phyloP scores from a whole-genome alignment of 805 yeast species.

The Kazachstania kunashirensis region DNA sequence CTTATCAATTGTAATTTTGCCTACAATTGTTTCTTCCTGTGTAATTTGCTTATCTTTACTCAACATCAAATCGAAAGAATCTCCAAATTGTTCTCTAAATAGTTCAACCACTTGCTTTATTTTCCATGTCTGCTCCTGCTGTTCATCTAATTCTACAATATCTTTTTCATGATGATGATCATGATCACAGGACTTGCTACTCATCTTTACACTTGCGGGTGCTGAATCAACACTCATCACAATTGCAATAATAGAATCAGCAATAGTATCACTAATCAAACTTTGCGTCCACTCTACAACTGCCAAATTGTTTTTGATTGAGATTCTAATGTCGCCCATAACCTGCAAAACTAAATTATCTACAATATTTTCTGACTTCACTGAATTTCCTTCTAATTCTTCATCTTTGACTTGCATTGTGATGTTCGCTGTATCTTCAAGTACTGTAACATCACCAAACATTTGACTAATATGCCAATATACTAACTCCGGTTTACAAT shows the following conservation, averaged over 20 bases:
- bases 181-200: conserved; percentile 52
- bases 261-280: conserved; percentile 81
- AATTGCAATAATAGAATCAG: conserved; percentile 88
- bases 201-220: conserved; percentile 86
- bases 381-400: conserved; percentile 25
- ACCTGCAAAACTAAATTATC: conserved; percentile 43
- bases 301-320: conserved; percentile 39
- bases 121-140: conserved; percentile 27
- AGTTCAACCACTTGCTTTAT: conserved; percentile 50
- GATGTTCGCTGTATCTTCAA: conserved; percentile 43
- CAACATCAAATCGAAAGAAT: conserved; percentile 37
- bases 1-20: conserved; percentile 68
- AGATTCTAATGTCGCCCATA: conserved; percentile 55
- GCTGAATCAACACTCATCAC: conserved; percentile 86
- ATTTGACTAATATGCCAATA: conserved; percentile 88
- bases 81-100: conserved; percentile 82
- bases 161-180: conserved; percentile 19
- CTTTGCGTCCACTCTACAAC: conserved; percentile 88
- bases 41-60: conserved; percentile 10
- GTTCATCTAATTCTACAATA: conserved; percentile 11
- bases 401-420: conserved; percentile 25
- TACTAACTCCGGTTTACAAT: conserved; percentile 71
- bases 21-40: conserved; percentile 30
- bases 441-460: conserved; percentile 76
- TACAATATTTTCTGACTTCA: conserved; percentile 1